These are phyloP conservation scores for Solanum piurae DNA, from an alignment of 257 asterid genomes.

Conservation along the genomic window DNA sequence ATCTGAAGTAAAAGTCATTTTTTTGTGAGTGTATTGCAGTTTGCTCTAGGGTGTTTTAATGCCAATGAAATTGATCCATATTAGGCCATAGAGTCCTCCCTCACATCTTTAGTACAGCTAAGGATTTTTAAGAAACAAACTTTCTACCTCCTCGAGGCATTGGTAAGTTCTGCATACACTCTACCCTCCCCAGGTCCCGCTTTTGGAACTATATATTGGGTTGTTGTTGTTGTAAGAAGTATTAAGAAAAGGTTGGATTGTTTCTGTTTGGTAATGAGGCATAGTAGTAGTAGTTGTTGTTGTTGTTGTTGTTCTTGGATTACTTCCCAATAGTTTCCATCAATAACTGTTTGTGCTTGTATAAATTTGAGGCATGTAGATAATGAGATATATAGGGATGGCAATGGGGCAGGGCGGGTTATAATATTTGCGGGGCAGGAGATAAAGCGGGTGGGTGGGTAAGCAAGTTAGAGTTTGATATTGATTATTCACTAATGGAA, in stretches of 20 bases:
- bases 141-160: neutral
- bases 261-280: neutral
- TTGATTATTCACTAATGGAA: neutral
- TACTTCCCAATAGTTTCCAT: neutral
- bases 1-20: neutral
- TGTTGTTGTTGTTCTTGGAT: neutral
- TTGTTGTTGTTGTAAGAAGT: neutral
- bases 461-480: neutral
- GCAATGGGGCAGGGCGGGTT: neutral
- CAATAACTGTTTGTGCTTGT: neutral
- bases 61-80: neutral
- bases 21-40: neutral
- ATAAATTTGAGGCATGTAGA: neutral
- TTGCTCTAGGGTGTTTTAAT: neutral
- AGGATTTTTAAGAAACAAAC: neutral
- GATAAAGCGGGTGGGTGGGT: neutral
- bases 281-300: neutral
- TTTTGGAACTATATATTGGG: neutral
- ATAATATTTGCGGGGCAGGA: no score
- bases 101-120: neutral
- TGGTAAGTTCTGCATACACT: neutral
- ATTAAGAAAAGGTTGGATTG: neutral
- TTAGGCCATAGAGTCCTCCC: neutral
- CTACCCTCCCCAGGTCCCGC: neutral
- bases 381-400: neutral